Conservation (phyloP, 305 asterid genomes). For the Fraxinus albicans region DNA sequence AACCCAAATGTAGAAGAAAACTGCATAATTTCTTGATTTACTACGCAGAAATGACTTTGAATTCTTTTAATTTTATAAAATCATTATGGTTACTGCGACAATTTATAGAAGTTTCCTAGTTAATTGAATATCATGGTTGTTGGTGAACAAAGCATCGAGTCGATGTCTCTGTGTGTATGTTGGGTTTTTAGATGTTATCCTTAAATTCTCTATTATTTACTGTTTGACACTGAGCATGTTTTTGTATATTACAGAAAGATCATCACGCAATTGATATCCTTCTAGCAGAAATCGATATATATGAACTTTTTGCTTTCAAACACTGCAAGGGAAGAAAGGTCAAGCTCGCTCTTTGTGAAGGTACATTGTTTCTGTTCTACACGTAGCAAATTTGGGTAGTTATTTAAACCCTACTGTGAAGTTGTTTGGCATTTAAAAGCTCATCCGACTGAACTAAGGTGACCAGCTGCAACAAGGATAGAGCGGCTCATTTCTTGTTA, state of each 20-base stretch:
- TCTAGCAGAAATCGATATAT: slow-evolving; percentile 97
- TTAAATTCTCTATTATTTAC: slow-evolving; percentile 13
- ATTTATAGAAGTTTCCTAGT: not conserved
- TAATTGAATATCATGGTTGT: not conserved
- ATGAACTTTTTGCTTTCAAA: slow-evolving; percentile 92
- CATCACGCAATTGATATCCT: slow-evolving; percentile 90
- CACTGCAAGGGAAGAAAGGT: slow-evolving; percentile 95
- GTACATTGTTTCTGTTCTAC: slow-evolving; percentile 37
- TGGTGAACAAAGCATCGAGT: not conserved
- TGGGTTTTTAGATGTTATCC: not conserved
- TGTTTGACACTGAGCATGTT: slow-evolving; percentile 23
- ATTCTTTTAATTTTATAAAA: not conserved
- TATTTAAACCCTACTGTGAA: not conserved
- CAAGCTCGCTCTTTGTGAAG: slow-evolving; percentile 97
- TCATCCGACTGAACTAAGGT: not conserved
- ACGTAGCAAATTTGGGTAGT: slow-evolving; percentile 1
- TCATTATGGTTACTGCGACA: not conserved
- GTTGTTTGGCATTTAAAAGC: not conserved
- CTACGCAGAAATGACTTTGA: slow-evolving; percentile 1
- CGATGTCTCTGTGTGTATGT: slow-evolving; percentile 12
- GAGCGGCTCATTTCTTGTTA: not conserved
- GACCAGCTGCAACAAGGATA: not conserved
- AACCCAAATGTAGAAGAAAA: not conserved
- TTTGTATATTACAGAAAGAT: slow-evolving; percentile 61
- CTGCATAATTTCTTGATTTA: slow-evolving; percentile 7